Evolutionary conservation across 2,329 filamentous ascomycete genomes (phyloP).

Genomic region (Diaporthe citrichinensis): DNA sequence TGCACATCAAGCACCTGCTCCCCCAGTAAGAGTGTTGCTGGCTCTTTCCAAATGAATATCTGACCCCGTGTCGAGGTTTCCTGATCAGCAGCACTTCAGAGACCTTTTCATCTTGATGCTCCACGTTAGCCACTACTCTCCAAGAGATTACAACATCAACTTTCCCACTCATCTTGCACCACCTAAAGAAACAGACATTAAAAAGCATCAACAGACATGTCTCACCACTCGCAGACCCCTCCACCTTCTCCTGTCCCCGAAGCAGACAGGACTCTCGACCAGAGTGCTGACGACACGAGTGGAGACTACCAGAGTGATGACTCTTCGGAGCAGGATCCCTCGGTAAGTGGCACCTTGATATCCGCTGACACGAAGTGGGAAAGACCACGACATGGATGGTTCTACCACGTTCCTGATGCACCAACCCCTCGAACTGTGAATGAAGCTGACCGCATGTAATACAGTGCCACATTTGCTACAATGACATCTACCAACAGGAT

Average conservation of each 20-base stretch:
- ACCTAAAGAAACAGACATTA: not conserved
- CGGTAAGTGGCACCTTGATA: not conserved
- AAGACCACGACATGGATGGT: not conserved
- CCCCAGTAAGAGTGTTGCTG: not conserved
- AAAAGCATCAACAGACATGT: not conserved
- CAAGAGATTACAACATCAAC: not conserved
- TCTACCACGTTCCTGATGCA: not conserved
- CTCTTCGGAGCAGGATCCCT: no score
- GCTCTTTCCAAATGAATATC: not conserved
- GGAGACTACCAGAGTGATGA: no score
- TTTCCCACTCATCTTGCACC: not conserved
- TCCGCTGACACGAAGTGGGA: no score
- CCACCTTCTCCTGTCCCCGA: not conserved
- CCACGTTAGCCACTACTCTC: not conserved
- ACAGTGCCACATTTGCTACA: not conserved
- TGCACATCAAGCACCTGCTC: no score
- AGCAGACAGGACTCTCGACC: not conserved
- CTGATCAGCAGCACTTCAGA: not conserved
- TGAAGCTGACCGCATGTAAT: not conserved
- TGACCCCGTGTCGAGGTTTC: not conserved
- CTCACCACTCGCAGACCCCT: not conserved
- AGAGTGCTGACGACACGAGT: not conserved
- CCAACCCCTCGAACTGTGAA: fast-evolving
- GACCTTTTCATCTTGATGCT: not conserved
- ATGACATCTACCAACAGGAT: not conserved